phyloP scores from a whole-genome alignment of 2,329 filamentous ascomycete species.

The Penicillium sp. region DNA sequence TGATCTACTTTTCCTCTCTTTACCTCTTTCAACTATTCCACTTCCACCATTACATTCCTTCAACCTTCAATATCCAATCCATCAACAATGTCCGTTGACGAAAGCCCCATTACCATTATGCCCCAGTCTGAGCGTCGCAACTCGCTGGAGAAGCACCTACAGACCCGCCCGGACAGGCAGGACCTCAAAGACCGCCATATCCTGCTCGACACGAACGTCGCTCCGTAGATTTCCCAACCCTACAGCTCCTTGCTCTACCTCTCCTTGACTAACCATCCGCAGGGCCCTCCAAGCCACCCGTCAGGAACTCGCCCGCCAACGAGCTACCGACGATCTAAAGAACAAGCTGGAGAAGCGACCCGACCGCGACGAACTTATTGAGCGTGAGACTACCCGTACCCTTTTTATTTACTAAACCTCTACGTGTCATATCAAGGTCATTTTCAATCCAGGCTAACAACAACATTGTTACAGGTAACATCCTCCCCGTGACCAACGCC shows the following conservation, averaged over 20 bases:
- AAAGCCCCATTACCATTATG: constrained; percentile 52
- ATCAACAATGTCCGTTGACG: constrained; percentile 43
- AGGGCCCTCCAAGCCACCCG: constrained; percentile 60
- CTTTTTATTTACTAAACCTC: background rate
- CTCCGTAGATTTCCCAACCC: constrained; percentile 51
- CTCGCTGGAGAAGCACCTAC: constrained; percentile 68
- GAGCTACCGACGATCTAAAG: constrained; percentile 59
- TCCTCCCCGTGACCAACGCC: constrained; percentile 71
- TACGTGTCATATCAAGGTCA: background rate
- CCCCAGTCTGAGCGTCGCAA: constrained; percentile 54
- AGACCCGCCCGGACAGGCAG: constrained; percentile 62
- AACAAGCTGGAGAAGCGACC: constrained; percentile 60
- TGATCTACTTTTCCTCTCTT: background rate
- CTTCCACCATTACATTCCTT: background rate
- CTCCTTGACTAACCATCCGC: background rate
- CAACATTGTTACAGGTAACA: constrained; percentile 60
- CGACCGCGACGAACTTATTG: constrained; percentile 70
- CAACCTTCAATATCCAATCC: background rate
- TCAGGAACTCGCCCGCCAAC: constrained; percentile 61
- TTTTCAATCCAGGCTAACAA: background rate
- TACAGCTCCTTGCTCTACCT: background rate
- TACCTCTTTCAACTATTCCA: background rate
- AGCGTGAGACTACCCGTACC: constrained; percentile 55
- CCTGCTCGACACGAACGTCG: constrained; percentile 61
- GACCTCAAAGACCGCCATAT: constrained; percentile 67